Evolutionary conservation across 2,329 filamentous ascomycete species (phyloP).

Genomic region (Penicillium sclerotiorum): DNA sequence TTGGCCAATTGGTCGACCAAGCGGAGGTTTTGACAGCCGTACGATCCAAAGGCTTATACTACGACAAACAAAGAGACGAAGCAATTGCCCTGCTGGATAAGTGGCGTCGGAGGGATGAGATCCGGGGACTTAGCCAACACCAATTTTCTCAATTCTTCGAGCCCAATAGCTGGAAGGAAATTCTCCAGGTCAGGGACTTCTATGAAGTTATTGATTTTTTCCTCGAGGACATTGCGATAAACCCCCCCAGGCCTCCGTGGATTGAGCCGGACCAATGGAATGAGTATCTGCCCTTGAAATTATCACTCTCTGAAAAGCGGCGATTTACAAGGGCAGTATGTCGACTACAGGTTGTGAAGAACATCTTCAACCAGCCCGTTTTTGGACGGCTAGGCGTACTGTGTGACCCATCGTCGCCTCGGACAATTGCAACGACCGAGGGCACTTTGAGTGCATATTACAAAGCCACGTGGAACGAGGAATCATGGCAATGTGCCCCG

Average conservation of each 20-base stretch:
- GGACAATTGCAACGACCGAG: too few species aligned
- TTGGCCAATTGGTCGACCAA: slow-evolving; percentile 16
- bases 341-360: slow-evolving; percentile 2
- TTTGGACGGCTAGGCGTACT: too few species aligned
- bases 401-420: too few species aligned
- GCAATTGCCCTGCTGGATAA: slow-evolving; percentile 20
- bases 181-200: slow-evolving; percentile 9
- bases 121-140: neutral
- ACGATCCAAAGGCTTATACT: slow-evolving; percentile 17
- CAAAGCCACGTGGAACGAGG: too few species aligned
- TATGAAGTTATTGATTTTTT: slow-evolving; percentile 8
- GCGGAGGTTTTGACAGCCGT: slow-evolving; percentile 23
- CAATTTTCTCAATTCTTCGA: neutral
- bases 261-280: slow-evolving; percentile 1
- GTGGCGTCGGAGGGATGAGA: slow-evolving; percentile 20
- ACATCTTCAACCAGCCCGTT: too few species aligned
- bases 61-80: slow-evolving; percentile 1
- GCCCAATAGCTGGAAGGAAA: slow-evolving; percentile 10
- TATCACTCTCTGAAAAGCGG: slow-evolving; percentile 4
- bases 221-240: slow-evolving; percentile 3
- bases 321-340: slow-evolving; percentile 4
- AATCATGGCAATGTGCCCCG: too few species aligned
- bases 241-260: slow-evolving; percentile 4
- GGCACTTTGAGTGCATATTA: too few species aligned
- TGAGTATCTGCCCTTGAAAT: neutral